Conservation (phyloP, 306 rosid species). For the Lathyrus tuberosus region DNA sequence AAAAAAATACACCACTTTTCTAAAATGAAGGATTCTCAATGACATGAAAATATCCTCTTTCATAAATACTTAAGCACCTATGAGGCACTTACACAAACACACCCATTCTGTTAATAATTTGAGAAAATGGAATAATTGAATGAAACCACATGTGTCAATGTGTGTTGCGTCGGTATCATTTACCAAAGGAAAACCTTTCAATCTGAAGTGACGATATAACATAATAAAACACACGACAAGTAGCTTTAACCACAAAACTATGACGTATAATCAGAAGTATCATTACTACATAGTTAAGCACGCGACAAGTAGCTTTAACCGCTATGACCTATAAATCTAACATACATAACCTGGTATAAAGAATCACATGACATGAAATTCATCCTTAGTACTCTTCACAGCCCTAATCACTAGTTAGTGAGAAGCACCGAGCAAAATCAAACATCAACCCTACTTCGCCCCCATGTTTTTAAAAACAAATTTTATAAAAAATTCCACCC, state of each 20-base stretch:
- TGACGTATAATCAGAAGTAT: no score
- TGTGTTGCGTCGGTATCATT: no score
- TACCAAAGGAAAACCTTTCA: no score
- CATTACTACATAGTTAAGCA: not conserved
- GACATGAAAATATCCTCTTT: constrained; percentile 32
- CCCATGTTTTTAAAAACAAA: constrained; percentile 3
- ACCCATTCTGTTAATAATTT: no score
- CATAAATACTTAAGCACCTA: constrained; percentile 3
- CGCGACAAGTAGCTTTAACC: constrained; percentile 7
- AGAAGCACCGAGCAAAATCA: constrained; percentile 15
- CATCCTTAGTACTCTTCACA: constrained; percentile 7
- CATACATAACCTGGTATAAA: not conserved
- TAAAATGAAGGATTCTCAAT: constrained; percentile 9
- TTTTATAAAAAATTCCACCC: constrained; percentile 1
- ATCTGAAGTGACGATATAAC: no score
- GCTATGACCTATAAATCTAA: constrained; percentile 5
- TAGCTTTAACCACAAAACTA: no score
- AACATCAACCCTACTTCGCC: not conserved
- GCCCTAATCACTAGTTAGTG: not conserved
- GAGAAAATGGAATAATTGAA: no score
- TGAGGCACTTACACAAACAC: no score
- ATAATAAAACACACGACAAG: no score
- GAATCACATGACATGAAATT: constrained; percentile 6
- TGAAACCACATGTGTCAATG: no score
- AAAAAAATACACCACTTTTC: not conserved